Evolutionary conservation across 139 green algal genomes (phyloP), one percentile per base, ranked within the genome.

Genomic region (Spirogloea muscicola): DNA sequence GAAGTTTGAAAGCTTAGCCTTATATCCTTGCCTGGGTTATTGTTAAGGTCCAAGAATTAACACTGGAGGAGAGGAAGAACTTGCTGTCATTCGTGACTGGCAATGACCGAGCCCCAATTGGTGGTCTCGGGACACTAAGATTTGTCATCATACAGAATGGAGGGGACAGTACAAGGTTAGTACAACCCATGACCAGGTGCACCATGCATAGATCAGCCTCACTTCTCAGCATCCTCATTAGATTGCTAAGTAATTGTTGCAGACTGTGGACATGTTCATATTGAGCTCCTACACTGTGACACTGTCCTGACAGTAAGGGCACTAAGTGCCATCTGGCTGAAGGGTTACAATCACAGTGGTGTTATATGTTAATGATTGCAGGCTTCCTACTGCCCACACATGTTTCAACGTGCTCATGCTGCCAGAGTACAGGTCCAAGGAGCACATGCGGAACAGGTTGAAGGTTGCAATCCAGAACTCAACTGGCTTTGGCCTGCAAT

Each of bases 351-450:
- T n/a, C n/a, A n/a, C n/a, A n/a, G n/a, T n/a, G n/a, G n/a, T n/a
- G n/a, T n/a, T n/a, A n/a, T n/a, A n/a, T n/a, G n/a, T n/a, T n/a
- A n/a, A n/a, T 55, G 46, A 55, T 21, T 55, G 21, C 31, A 41
- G 74, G n/a, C 65, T 85, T 10, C 91, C 91, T 27, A 93, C 90
- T 1, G 88, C 90, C 0, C 91, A 96, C 84, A 96, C 91, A 21
- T 96, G 91, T 86, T 96, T 96, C 88, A 96, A 96, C 79, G 79
- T 89, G 66, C 81, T 96, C 68, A 81, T 96, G 57, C 77, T 96
- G 73, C 91, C 91, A 0, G 84, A 87, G 21, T 96, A 95, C 79
- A 73, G 69, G 44, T n/a, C 39, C 40, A 44, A 76, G 86, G 75
- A 72, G 13, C 74, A 76, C 49, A 3, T 74, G 66, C 40, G 37